Conservation (phyloP, 2,329 filamentous ascomycete genomes). For the Xylariaceae sp. region DNA sequence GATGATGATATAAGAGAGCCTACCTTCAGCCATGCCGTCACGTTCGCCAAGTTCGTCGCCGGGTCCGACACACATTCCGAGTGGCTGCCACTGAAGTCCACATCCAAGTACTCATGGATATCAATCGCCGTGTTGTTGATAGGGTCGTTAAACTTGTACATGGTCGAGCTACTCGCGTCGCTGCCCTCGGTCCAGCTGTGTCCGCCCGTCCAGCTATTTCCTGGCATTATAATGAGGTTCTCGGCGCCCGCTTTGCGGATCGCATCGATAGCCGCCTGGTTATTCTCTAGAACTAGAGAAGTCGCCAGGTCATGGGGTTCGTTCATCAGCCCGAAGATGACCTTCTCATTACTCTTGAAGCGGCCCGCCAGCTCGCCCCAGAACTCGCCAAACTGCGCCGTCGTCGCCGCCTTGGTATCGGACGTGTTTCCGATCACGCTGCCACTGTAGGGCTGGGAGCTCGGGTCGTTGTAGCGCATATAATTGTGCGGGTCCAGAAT, state of each 20-base stretch:
- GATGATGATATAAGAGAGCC: neutral
- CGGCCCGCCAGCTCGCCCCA: conserved; percentile 44
- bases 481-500: conserved; percentile 51
- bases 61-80: conserved; percentile 35
- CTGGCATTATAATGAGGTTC: conserved; percentile 45
- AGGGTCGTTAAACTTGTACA: conserved; percentile 41
- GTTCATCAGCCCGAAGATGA: conserved; percentile 48
- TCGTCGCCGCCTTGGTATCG: conserved; percentile 41
- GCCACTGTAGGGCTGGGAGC: conserved; percentile 41
- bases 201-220: conserved; percentile 45
- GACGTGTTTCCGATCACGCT: conserved; percentile 44
- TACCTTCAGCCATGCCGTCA: conserved; percentile 42
- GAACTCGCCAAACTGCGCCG: conserved; percentile 42
- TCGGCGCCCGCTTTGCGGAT: conserved; percentile 39
- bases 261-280: conserved; percentile 42
- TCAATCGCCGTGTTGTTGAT: conserved; percentile 45
- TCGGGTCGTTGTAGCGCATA: conserved; percentile 50
- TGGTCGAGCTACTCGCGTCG: conserved; percentile 33
- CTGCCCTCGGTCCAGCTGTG: conserved; percentile 40
- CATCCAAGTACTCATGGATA: conserved; percentile 49
- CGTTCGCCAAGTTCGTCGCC: conserved; percentile 32
- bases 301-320: conserved; percentile 48
- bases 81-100: conserved; percentile 42
- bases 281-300: conserved; percentile 39
- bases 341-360: conserved; percentile 41